Percentiles rank a stretch among this genome's conserved stretches.
Conservation (phyloP, 148 eudicot species). For the Rhododendron ovatum region DNA sequence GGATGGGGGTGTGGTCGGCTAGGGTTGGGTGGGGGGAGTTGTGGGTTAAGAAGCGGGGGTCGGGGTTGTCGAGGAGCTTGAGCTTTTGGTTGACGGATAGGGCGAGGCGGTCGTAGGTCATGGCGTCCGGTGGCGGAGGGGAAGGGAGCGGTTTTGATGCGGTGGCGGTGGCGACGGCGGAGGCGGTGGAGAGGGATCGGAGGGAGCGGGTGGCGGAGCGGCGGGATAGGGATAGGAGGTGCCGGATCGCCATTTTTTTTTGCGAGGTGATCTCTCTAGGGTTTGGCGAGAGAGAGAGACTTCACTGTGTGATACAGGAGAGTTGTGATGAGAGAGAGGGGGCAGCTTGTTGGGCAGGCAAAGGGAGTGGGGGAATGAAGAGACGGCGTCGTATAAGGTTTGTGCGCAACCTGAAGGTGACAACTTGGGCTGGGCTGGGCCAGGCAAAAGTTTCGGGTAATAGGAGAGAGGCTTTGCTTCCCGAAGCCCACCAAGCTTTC, state of each 20-base stretch:
- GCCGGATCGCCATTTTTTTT: constrained; percentile 49
- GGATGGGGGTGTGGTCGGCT: constrained; percentile 51
- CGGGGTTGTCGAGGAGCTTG: constrained; percentile 41
- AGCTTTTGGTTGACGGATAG: constrained; percentile 56
- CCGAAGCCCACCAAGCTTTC: no score
- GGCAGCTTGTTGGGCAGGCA: neutral
- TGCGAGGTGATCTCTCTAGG: neutral
- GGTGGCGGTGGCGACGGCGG: constrained; percentile 29
- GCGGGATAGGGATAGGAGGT: constrained; percentile 45
- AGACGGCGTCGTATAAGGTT: neutral
- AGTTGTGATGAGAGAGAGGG: neutral
- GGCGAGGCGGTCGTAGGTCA: constrained; percentile 75
- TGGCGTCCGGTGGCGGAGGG: constrained; percentile 47
- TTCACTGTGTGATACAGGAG: neutral
- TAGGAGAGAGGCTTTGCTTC: no score
- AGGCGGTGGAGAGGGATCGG: constrained; percentile 25
- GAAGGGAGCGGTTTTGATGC: constrained; percentile 23
- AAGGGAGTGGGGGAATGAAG: no score
- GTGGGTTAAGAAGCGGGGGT: constrained; percentile 53
- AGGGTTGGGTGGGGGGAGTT: constrained; percentile 62
- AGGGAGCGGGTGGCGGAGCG: constrained; percentile 22
- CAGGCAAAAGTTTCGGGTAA: no score
- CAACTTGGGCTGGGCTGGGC: neutral
- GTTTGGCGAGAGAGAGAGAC: neutral
- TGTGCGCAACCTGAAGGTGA: neutral